Evolutionary conservation across 495 filamentous ascomycete genomes (phyloP), one percentile per base, ranked within the genome.

Genomic region (Neurospora sublineolata): DNA sequence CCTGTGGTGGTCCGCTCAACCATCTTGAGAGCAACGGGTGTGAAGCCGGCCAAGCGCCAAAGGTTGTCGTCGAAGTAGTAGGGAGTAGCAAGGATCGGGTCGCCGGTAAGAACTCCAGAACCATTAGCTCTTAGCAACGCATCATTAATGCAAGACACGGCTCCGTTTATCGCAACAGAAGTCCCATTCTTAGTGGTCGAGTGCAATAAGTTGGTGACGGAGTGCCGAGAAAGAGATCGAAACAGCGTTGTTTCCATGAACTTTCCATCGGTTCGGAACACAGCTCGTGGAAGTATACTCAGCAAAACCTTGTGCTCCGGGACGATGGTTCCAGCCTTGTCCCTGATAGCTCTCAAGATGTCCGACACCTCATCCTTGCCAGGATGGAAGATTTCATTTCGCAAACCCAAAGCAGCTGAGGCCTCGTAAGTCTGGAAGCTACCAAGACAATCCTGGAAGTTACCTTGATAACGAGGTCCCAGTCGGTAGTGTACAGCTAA

Each of bases 391-490:
- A 92, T 87, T 77, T 99, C 95, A 77, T 97, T 97, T 68, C 93
- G 91, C 69, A 97, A 84, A 71, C 94, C 94, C 36, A 99, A 82
- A 36, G 92, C 88, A 20, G 95, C 94, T 33, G 96, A 97, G n/a
- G 96, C 94, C 73, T 90, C 90, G 78, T 98, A 99, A 0, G 95
- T 99, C 77, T 97, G 94, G 76, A 99, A 97, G 18, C 94, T 94
- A 11, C 95, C 95, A 27, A 99, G 85, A 73, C 93, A 94, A 78
- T 99, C 95, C 78, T 99, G 95, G 75, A 94, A 97, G 77, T 97
- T 98, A 2, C 95, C 95, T 79, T 91, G 89, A 76, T 99, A 99
- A 40, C 93, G 89, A 27, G 92, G 90, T 2, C 95, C 94, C 18
- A 99, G 89, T 69, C 93, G 92, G 79, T 91, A 93, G 75, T 94